Base-by-base conservation (phyloP, 176 grass and related monocot genomes). In the Guadua angustifolia region DNA sequence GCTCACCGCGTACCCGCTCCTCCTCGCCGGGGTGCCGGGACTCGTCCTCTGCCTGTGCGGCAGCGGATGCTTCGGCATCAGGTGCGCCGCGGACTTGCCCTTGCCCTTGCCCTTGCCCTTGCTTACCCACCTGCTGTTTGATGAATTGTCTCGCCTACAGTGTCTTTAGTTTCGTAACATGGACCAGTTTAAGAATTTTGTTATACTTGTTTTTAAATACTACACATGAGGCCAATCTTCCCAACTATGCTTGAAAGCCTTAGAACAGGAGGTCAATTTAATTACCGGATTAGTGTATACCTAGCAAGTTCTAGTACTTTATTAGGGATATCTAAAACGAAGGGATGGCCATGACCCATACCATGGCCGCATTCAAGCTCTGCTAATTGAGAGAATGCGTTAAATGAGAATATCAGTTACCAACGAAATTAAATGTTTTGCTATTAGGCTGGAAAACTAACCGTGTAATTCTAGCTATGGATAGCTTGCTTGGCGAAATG, bases 31-130 rank as follows among this genome's bases (percentile, higher is more conserved):
- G 16, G 88, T 99, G 7, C 96, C 91, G 15, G 90, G 88, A 33
- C 83, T 98, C 68, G 83, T 95, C 42, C 91, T 98, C 19, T 98
- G 91, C 79, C 76, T 98, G 85, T 95, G 90, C 81, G 88, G 95
- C 38, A 71, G 73, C 11, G 89, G 92, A 14, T 99, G 96, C 83
- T 92, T 99, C 46, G 88, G 96, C 26, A 95, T 99, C 73, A 99
- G 91, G 96, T 99, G 83, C 38, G 69, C 58, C 61, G 32, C 8
- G 59, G 36, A 3, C 70, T 44, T 44, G 67, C 25, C 39, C 5
- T 86, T 64, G 43, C 59, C 3, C 70, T 44, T 44, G 67, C 25
- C 39, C 5, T 86, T 64, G 43, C 59, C 3, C 76, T 45, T 55
- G 18, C 19, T 42, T 26, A 4, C 68, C 22, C 29, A 15, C 43